phyloP scores from a whole-genome alignment of 441 rosid species.

The Mallotus japonicus region DNA sequence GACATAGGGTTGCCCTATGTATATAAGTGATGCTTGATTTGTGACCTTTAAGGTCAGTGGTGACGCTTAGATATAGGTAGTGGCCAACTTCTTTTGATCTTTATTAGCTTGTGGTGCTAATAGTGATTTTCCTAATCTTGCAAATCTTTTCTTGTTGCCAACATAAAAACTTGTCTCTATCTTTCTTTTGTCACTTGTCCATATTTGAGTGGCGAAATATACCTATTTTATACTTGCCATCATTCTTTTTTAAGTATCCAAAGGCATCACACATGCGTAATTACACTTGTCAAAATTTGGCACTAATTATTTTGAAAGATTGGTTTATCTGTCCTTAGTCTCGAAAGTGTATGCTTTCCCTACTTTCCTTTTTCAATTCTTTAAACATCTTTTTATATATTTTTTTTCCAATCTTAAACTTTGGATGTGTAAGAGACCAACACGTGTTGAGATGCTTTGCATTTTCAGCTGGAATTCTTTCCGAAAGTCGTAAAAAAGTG shows the following conservation, averaged over 20 bases:
- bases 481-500: slow-evolving; percentile 24
- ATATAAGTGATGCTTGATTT: background rate
- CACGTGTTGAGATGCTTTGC: slow-evolving; percentile 34
- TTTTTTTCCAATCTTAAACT: slow-evolving; percentile 1
- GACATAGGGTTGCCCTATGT: background rate
- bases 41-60: slow-evolving; percentile 5
- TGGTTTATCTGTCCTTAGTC: background rate
- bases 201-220: background rate
- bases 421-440: slow-evolving; percentile 11
- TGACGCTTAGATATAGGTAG: slow-evolving; percentile 13
- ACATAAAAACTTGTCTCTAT: background rate
- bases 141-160: slow-evolving; percentile 8
- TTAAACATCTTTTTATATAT: background rate
- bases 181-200: background rate
- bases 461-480: slow-evolving; percentile 6
- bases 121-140: slow-evolving; percentile 15
- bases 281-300: slow-evolving; percentile 10
- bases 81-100: slow-evolving; percentile 17
- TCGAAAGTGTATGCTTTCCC: background rate
- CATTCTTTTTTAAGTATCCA: background rate
- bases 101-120: background rate
- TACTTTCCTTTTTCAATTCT: background rate
- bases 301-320: background rate
- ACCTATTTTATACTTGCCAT: background rate
- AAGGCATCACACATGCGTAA: background rate